These are phyloP conservation scores for Nymphaea thermarum DNA, from an alignment of 164 flowering plant species.

Conservation along the genomic window DNA sequence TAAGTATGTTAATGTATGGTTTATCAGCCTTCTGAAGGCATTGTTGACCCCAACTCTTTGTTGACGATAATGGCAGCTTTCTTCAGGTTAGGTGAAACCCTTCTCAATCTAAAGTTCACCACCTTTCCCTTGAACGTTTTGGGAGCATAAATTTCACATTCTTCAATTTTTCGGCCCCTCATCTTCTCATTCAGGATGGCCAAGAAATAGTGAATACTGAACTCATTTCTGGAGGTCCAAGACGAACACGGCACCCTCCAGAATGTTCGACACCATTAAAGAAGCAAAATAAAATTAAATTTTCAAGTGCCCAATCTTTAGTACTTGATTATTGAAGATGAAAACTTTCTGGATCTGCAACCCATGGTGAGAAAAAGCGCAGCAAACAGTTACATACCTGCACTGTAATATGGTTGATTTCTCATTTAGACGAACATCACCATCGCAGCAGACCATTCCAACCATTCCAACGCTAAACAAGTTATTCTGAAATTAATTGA, in stretches of 20 bases:
- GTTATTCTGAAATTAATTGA: constrained; percentile 43
- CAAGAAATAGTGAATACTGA: constrained; percentile 83
- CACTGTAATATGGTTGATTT: constrained; percentile 81
- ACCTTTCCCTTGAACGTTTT: too few relatives aligned
- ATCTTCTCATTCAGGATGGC: constrained; percentile 23
- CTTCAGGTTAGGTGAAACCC: too few relatives aligned
- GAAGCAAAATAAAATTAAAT: neutral
- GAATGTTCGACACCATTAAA: constrained; percentile 72
- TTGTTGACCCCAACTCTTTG: too few relatives aligned
- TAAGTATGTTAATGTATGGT: too few relatives aligned
- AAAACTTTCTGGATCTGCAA: neutral
- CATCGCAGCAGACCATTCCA: constrained; percentile 96
- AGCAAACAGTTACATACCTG: constrained; percentile 46
- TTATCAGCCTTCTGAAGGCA: too few relatives aligned
- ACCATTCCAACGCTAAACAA: constrained; percentile 87
- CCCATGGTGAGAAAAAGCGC: neutral
- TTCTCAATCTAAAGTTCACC: too few relatives aligned
- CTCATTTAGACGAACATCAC: constrained; percentile 82
- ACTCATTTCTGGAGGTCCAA: constrained; percentile 67
- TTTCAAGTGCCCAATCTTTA: neutral
- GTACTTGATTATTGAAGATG: neutral
- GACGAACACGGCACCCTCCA: constrained; percentile 84
- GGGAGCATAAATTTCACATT: too few relatives aligned
- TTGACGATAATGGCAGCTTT: too few relatives aligned
- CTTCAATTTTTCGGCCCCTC: too few relatives aligned